Evolutionary conservation across 1,284 basidiomycete genomes (phyloP), one percentile per base, ranked within the genome.

Genomic region (Pulveroboletus ridleyi): DNA sequence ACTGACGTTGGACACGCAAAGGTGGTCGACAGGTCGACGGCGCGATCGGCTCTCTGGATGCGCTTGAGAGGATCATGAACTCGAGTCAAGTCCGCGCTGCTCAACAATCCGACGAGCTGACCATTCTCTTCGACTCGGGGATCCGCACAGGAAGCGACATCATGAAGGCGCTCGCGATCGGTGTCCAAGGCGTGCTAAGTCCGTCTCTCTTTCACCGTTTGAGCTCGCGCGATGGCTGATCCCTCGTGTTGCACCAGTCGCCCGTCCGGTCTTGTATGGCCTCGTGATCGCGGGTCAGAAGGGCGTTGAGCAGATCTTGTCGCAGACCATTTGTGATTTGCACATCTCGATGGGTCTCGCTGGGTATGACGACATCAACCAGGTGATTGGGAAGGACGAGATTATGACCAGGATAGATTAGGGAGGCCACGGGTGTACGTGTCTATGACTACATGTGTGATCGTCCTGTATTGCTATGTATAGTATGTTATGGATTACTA

Each of bases 1-100:
- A 14, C 42, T 64, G 58, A 72, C 4, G 6, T 15, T 25, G 57
- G 15, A 44, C 22, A 3, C 20, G 29, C 46, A 3, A 53, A 90
- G 89, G 92, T 46, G 94, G 92, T 3, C 83, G 94, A 35, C 94
- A 95, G 76, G 82, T 95, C 6, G 94, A 95, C 72, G 92, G 92
- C 4, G 90, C 88, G 2, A 85, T 95, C n/a, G 87, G 89, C 1
- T 89, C 91, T 2, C 78, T 95, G 22, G 86, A 88, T 66, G 90
- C 91, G 3, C 83, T 95, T 1, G 85, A 86, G 64, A 77, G 75
- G 59, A 88, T 93, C 70, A 87, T 85, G 80, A 78, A 80, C 61
- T 90, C 87, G 41, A 79, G 75, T n/a, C 85, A 83, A 66, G 81
- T 94, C 65, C 80, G 80, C 56, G 81, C 78, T 0, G 89, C 89